Percentiles rank a stretch among this genome's conserved stretches.
Evolutionary conservation across 2,329 filamentous ascomycete species (phyloP).

Genomic region (Xylaria sp.): DNA sequence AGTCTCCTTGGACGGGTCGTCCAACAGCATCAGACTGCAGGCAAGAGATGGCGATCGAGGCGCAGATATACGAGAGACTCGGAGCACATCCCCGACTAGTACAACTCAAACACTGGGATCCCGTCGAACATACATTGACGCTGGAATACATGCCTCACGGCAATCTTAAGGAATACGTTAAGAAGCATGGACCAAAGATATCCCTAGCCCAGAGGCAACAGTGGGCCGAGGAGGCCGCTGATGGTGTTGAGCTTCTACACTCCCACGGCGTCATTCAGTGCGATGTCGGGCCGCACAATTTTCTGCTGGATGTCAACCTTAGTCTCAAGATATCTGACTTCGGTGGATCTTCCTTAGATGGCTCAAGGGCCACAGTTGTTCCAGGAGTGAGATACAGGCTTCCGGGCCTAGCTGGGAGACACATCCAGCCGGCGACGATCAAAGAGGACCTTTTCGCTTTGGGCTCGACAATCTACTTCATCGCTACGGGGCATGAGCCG

Average conservation of each 20-base stretch:
- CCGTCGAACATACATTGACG: constrained; percentile 22
- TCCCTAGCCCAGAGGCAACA: constrained; percentile 19
- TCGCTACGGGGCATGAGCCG: constrained; percentile 27
- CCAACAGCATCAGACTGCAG: constrained; percentile 26
- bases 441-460: constrained; percentile 32
- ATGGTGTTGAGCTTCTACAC: constrained; percentile 31
- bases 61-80: constrained; percentile 27
- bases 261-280: constrained; percentile 31
- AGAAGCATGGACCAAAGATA: constrained; percentile 22
- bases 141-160: constrained; percentile 30
- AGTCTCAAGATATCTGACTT: constrained; percentile 33
- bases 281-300: constrained; percentile 32
- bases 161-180: constrained; percentile 19
- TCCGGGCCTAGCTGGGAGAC: constrained; percentile 9
- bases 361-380: constrained; percentile 7
- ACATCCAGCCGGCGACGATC: constrained; percentile 7
- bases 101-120: constrained; percentile 23
- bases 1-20: constrained; percentile 28
- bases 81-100: constrained; percentile 23
- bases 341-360: constrained; percentile 31
- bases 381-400: constrained; percentile 25
- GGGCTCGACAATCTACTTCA: constrained; percentile 32
- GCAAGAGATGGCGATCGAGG: constrained; percentile 31
- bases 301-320: constrained; percentile 32
- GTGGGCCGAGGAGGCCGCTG: constrained; percentile 30